Evolutionary conservation across 1,284 basidiomycete genomes (phyloP), one percentile per base, ranked within the genome.

Genomic region (Coriolopsis trogii): DNA sequence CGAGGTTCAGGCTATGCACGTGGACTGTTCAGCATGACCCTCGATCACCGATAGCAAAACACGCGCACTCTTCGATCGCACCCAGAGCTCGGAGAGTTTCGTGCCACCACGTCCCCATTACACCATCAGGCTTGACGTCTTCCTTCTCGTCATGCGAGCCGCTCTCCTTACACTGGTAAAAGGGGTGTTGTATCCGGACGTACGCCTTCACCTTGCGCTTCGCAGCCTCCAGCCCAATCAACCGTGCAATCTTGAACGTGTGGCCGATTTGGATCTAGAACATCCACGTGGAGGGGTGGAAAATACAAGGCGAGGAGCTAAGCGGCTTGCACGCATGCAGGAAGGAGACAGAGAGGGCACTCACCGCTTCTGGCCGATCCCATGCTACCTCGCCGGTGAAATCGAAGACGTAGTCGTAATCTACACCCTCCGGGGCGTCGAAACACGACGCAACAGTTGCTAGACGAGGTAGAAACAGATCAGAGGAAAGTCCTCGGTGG

Each of bases 41-140:
- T n/a, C 23, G 12, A 43, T 9, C 16, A 12, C 12, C 21, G 13
- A 31, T n/a, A 21, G 23, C 10, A 21, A 15, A 29, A 40, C 10
- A 40, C 28, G 72, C 82, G 51, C 65, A 90, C 86, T 82, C 79
- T 56, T 82, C 72, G 38, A 94, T 85, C n/a, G 81, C 79, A 31
- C 85, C 90, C 54, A 95, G 67, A 60, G 83, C 84, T 28, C 93
- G 80, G 34, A 92, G 71, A 1, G 87, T 83, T 74, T 95, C 93
- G 63, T 95, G 92, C 91, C 93, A 95, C 93, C 93, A 95, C 20
- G 78, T 82, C 10, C 93, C 92, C 47, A 87, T 73, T 4, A 84
- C 78, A 26, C 85, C 87, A 41, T 81, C 74, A 0, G 93, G 92
- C 63, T 87, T 87, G 30, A 87, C 72, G 53, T 89, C 85, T 52